Percentiles rank a stretch among this genome's conserved stretches.
These are phyloP conservation scores for Nemania diffusa DNA, from an alignment of 2,329 filamentous ascomycete genomes.

Conservation along the genomic window DNA sequence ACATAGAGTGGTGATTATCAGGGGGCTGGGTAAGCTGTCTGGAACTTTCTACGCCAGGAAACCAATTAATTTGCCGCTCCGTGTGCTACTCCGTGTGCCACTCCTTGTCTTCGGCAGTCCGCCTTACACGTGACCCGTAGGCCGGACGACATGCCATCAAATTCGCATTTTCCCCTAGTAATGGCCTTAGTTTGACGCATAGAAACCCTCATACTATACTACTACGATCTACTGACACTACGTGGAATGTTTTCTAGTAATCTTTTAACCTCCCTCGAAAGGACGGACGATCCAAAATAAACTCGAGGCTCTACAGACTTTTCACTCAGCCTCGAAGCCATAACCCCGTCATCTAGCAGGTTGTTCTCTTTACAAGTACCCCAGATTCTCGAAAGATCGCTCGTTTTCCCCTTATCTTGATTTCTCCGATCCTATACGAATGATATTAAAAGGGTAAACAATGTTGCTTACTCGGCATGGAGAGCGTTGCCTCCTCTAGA, in stretches of 20 bases:
- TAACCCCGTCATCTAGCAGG: not conserved
- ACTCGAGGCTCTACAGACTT: not conserved
- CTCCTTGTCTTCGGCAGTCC: not conserved
- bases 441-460: too few relatives aligned
- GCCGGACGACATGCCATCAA: constrained; percentile 11
- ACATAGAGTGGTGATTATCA: not conserved
- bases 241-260: not conserved
- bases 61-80: not conserved
- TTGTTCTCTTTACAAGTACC: not conserved
- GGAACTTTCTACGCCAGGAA: not conserved
- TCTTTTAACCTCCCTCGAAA: not conserved
- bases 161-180: not conserved
- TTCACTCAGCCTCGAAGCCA: not conserved
- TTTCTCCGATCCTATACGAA: too few relatives aligned
- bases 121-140: not conserved
- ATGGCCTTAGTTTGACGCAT: not conserved
- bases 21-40: not conserved
- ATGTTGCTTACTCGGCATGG: too few relatives aligned
- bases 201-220: not conserved
- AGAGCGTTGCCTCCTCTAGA: too few relatives aligned
- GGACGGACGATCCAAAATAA: not conserved
- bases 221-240: not conserved
- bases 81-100: too few relatives aligned
- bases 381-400: not conserved
- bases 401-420: too few relatives aligned